Conservation (phyloP, 164 flowering plant genomes). For the Umbilicus rupestris region DNA sequence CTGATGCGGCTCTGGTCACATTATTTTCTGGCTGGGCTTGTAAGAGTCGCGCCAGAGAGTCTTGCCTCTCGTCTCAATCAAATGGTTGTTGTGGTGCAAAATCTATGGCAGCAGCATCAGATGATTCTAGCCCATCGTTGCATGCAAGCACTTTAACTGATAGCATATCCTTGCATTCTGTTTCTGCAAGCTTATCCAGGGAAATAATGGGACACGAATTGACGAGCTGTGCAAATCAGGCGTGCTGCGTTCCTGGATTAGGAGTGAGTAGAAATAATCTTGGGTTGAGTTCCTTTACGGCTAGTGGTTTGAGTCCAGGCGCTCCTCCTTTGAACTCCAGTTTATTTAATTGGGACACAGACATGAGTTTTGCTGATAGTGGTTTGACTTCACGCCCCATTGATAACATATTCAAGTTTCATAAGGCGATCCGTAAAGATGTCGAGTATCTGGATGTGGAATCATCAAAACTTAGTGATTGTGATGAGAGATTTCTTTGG, state of each 20-base stretch:
- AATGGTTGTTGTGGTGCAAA: constrained; percentile 50
- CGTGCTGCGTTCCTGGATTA: constrained; percentile 81
- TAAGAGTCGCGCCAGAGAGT: constrained; percentile 50
- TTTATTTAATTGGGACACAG: constrained; percentile 81
- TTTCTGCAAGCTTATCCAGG: background rate
- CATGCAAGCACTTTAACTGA: constrained; percentile 26
- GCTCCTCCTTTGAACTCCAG: constrained; percentile 84
- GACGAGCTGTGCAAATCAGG: constrained; percentile 30
- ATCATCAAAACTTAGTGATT: constrained; percentile 72
- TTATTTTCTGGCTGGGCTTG: constrained; percentile 97
- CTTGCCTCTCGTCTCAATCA: constrained; percentile 54
- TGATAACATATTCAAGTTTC: constrained; percentile 83
- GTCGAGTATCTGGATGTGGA: constrained; percentile 89
- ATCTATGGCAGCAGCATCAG: constrained; percentile 20
- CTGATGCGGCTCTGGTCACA: constrained; percentile 73
- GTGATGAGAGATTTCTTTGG: constrained; percentile 56
- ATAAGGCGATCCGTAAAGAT: constrained; percentile 88
- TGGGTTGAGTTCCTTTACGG: constrained; percentile 45
- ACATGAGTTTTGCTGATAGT: constrained; percentile 29
- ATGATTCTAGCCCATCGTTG: constrained; percentile 15
- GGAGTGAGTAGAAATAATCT: constrained; percentile 56
- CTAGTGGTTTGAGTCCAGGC: constrained; percentile 48
- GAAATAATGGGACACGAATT: constrained; percentile 16
- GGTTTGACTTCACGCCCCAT: constrained; percentile 57
- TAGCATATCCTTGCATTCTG: background rate